phyloP scores from a whole-genome alignment of 257 asterid genomes.

The Solanum peruvianum region DNA sequence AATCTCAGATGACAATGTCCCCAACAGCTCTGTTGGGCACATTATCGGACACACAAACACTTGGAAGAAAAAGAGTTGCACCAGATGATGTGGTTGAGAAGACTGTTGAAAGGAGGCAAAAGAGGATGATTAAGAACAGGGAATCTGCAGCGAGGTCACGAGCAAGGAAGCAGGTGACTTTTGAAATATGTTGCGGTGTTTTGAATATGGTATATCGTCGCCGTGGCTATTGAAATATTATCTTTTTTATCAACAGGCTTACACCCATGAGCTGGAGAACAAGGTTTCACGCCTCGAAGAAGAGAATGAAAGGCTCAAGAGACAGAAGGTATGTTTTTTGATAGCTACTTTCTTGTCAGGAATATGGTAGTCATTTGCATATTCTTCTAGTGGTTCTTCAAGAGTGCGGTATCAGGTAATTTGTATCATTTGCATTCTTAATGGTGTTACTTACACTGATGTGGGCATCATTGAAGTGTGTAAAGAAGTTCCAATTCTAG shows the following conservation, averaged over 20 bases:
- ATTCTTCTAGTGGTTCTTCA: neutral
- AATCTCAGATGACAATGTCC: conserved; percentile 48
- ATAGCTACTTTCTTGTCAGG: neutral
- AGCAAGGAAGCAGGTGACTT: conserved; percentile 77
- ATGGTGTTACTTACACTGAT: neutral
- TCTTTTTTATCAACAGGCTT: conserved; percentile 47
- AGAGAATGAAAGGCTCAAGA: conserved; percentile 83
- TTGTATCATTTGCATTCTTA: neutral
- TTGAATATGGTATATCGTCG: neutral
- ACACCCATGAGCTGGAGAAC: conserved; percentile 91
- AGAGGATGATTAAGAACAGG: conserved; percentile 93
- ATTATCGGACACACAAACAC: conserved; percentile 57
- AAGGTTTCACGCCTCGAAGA: conserved; percentile 80
- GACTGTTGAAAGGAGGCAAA: conserved; percentile 82
- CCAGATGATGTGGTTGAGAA: conserved; percentile 70
- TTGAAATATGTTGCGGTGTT: neutral
- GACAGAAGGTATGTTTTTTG: conserved; percentile 46
- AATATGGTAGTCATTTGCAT: neutral
- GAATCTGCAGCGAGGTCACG: conserved; percentile 96
- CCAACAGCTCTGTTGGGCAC: conserved; percentile 48
- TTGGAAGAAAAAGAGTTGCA: conserved; percentile 64
- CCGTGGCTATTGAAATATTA: neutral
- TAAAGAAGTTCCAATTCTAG: neutral
- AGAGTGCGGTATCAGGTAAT: neutral
- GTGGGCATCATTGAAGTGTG: neutral